Percentiles rank a stretch among this genome's conserved stretches.
These are phyloP conservation scores for Trichomonascaceae sp. DNA, from an alignment of 1,139 yeast species.

Conservation along the genomic window DNA sequence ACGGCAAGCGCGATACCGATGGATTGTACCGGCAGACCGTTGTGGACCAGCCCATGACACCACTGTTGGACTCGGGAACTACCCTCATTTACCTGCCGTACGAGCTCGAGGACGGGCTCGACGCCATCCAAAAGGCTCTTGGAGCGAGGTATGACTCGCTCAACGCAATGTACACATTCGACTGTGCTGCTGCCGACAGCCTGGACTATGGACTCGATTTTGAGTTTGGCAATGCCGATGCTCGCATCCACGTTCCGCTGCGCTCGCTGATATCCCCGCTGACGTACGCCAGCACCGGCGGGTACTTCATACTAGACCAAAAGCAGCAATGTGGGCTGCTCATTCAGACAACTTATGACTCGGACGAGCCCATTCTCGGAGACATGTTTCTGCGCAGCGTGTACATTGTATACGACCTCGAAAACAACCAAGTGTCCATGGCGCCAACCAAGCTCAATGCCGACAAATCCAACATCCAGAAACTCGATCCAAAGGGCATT, in stretches of 20 bases:
- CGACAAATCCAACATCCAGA: constrained; percentile 1
- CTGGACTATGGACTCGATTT: too few species aligned
- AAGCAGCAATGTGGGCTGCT: constrained; percentile 3
- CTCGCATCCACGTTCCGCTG: too few species aligned
- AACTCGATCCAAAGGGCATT: too few species aligned
- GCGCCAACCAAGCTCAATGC: constrained; percentile 16
- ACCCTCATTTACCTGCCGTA: constrained; percentile 21
- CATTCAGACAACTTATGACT: neutral
- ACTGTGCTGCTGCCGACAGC: too few species aligned
- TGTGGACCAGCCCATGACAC: neutral
- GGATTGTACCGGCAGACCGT: too few species aligned
- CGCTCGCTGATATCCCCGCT: too few species aligned
- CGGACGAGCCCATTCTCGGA: constrained; percentile 32
- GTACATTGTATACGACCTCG: constrained; percentile 62
- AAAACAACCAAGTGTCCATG: constrained; percentile 12
- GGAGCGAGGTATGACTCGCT: too few species aligned
- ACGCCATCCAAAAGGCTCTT: constrained; percentile 12
- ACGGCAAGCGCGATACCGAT: too few species aligned
- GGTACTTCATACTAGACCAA: constrained; percentile 15
- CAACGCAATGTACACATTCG: too few species aligned
- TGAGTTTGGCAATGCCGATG: too few species aligned
- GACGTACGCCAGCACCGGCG: too few species aligned
- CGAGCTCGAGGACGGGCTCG: constrained; percentile 13
- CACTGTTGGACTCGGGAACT: constrained; percentile 26
- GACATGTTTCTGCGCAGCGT: constrained; percentile 63